Evolutionary conservation across 2,329 filamentous ascomycete species (phyloP).

Genomic region (Eurotiales sp.): DNA sequence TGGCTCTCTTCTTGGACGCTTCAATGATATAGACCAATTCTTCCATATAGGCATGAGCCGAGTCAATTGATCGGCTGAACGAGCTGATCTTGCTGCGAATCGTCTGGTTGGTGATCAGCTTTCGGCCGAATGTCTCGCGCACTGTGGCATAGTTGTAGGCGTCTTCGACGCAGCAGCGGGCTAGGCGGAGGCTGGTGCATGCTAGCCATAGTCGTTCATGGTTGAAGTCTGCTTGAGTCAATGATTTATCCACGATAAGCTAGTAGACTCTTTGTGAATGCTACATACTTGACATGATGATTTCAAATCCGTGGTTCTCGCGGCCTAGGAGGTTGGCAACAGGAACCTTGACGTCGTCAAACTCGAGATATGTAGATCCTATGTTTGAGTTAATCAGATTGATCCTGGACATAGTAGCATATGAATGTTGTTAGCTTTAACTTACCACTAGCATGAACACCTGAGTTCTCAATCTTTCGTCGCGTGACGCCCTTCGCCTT

Average conservation of each 20-base stretch:
- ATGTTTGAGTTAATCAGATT: no score
- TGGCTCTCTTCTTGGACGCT: no score
- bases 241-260: no score
- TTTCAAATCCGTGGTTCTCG: conserved; percentile 75
- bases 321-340: conserved; percentile 68
- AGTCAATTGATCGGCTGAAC: neutral
- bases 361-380: conserved; percentile 65
- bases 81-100: neutral
- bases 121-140: conserved; percentile 1
- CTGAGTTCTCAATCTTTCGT: conserved; percentile 55
- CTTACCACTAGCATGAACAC: conserved; percentile 55
- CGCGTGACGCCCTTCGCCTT: conserved; percentile 47
- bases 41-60: neutral
- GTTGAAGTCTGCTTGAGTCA: neutral
- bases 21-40: neutral
- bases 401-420: no score
- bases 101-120: neutral
- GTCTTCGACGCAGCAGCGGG: neutral
- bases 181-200: neutral
- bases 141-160: neutral
- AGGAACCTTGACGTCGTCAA: conserved; percentile 78
- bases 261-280: no score
- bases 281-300: conserved; percentile 63
- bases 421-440: no score
- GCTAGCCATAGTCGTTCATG: conserved; percentile 4